Evolutionary conservation across 2,329 filamentous ascomycete species (phyloP), one percentile per base, ranked within the genome.

Genomic region (Neonectria punicea): DNA sequence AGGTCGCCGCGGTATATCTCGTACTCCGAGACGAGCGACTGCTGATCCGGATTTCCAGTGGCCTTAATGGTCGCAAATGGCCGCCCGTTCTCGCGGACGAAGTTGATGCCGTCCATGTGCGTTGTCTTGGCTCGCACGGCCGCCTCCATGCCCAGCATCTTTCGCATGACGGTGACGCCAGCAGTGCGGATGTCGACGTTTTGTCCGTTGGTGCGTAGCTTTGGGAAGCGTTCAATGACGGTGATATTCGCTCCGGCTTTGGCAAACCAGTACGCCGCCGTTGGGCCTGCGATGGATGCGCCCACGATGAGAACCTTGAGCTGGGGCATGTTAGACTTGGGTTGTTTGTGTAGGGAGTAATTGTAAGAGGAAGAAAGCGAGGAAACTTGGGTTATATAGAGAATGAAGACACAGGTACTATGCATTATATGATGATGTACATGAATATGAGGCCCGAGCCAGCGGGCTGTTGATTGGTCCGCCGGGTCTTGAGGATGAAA

Each of bases 1-100:
- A 87, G 67, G 56, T 86, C 82, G 0, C 83, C 84, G 9, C 85
- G 76, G 77, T 86, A 80, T 58, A 87, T 86, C 74, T 87, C 85
- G 49, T 80, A 83, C 20, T 87, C 84, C 81, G 47, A 85, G 4
- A 83, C 80, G 6, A 86, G 70, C 8, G 78, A 77, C 62, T 83
- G 80, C 58, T 81, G 80, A 18, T 81, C 79, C 2, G 78, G 75
- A 59, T 80, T 68, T 6, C 78, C 78, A 5, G 75, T 79, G 11
- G 74, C 50, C 11, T 64, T 70, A 8, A 82, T 77, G 28, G 74
- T 74, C 2, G 78, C 83, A 14, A 77, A 78, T 2, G 78, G 73
- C 3, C 72, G 70, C 22, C 82, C 80, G 11, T 80, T 73, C 0
- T 73, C 70, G 66, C 80, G 71, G 3, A 85, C 76, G 11, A 85